A percentile compares a stretch with the other conserved stretches of the same genome.
Conservation (phyloP, 768 basidiomycete genomes). For the Tephrocybe sp. region DNA sequence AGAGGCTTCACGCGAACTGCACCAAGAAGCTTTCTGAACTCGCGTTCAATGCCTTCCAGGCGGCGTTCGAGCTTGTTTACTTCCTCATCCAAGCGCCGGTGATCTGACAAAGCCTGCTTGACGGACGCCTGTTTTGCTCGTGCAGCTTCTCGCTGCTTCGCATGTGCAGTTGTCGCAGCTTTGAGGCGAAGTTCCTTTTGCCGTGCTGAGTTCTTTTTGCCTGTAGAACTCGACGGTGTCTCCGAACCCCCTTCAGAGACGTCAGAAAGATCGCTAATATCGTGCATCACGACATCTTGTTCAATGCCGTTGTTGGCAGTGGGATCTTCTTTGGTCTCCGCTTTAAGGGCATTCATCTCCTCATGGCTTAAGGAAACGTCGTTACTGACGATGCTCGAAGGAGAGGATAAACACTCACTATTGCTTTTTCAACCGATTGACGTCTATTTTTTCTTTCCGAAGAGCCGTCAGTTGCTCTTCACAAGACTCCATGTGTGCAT, state of each 20-base stretch:
- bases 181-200: conserved; percentile 54
- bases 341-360: conserved; percentile 66
- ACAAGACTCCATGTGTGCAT: conserved; percentile 86
- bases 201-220: conserved; percentile 45
- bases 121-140: conserved; percentile 75
- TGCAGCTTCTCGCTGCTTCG: conserved; percentile 81
- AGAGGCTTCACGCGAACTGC: conserved; percentile 85
- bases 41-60: conserved; percentile 86
- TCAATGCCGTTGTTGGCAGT: conserved; percentile 46
- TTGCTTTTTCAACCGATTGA: conserved; percentile 87
- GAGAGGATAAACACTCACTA: conserved; percentile 56
- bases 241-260: conserved; percentile 67
- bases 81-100: conserved; percentile 85
- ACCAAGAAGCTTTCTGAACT: conserved; percentile 88
- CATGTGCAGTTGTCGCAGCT: conserved; percentile 58
- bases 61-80: conserved; percentile 78
- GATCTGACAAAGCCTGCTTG: conserved; percentile 82
- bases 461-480: conserved; percentile 89
- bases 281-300: conserved; percentile 62
- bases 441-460: conserved; percentile 93
- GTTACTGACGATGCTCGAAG: neutral
- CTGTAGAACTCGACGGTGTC: conserved; percentile 44
- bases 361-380: conserved; percentile 49
- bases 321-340: conserved; percentile 53
- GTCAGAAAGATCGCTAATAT: conserved; percentile 75